Percentiles rank a stretch among this genome's conserved stretches.
Evolutionary conservation across 257 asterid species (phyloP).

Genomic region (Nicotiana noctiflora): DNA sequence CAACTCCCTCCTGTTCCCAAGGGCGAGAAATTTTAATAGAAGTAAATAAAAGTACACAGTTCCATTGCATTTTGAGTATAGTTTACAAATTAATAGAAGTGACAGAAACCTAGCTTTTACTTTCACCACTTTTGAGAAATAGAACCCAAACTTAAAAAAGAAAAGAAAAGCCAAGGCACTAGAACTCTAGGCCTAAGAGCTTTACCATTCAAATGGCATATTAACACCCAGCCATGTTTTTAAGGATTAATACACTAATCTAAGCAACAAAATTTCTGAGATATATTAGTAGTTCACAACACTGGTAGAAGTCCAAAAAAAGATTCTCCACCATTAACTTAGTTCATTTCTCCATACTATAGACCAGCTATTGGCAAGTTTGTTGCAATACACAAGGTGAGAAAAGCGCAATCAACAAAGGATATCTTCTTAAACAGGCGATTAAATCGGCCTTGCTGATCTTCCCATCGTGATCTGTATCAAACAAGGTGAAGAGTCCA

Average conservation of each 20-base stretch:
- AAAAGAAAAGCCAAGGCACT: not conserved
- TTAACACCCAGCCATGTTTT: not conserved
- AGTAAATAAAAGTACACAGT: too few relatives aligned
- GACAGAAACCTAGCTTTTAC: not conserved
- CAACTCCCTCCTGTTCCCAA: too few relatives aligned
- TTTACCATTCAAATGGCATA: not conserved
- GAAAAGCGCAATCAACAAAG: slow-evolving; percentile 71
- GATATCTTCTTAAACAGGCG: slow-evolving; percentile 50
- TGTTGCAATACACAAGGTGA: slow-evolving; percentile 34
- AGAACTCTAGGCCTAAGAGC: not conserved
- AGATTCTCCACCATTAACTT: not conserved
- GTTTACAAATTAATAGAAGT: not conserved
- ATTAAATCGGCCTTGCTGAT: slow-evolving; percentile 61
- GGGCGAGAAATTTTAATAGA: too few relatives aligned
- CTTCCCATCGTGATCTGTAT: slow-evolving; percentile 56
- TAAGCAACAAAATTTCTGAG: slow-evolving; percentile 8
- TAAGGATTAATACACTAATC: not conserved
- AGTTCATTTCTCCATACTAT: slow-evolving; percentile 23
- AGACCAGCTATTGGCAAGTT: slow-evolving; percentile 18
- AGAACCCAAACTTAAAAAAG: not conserved
- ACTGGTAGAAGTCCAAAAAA: not conserved
- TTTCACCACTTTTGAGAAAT: not conserved
- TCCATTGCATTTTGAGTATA: not conserved
- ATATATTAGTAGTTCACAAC: not conserved
- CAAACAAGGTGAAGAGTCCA: slow-evolving; percentile 56